These are phyloP conservation scores for Alternaria metachromatica DNA, from an alignment of 2,329 filamentous ascomycete genomes.

Conservation along the genomic window DNA sequence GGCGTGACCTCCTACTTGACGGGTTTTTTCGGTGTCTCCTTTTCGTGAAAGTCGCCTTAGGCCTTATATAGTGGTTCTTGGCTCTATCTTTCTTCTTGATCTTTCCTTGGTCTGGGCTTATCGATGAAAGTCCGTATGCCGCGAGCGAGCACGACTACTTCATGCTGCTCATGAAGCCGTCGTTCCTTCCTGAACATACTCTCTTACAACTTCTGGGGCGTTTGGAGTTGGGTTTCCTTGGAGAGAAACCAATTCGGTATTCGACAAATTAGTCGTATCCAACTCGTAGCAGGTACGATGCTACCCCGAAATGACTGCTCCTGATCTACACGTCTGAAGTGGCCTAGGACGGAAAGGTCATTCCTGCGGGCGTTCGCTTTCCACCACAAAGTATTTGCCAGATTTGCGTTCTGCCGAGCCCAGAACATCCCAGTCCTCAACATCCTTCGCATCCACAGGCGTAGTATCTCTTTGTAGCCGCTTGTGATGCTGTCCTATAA, in stretches of 20 bases:
- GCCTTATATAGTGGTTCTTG: not conserved
- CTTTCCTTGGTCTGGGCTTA: not conserved
- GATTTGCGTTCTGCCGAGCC: conserved; percentile 68
- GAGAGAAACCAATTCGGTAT: too few relatives aligned
- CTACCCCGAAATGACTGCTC: not conserved
- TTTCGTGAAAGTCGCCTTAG: not conserved
- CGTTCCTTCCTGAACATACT: not conserved
- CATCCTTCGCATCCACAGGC: conserved; percentile 49
- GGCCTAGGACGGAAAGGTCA: conserved; percentile 4
- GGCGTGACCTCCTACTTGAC: not conserved
- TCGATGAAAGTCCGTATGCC: not conserved
- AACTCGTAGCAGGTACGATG: too few relatives aligned
- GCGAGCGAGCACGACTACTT: not conserved
- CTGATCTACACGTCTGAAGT: not conserved
- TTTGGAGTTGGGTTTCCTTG: not conserved
- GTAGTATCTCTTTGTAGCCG: conserved; percentile 59
- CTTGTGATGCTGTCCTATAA: conserved; percentile 61
- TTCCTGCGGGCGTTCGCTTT: conserved; percentile 59
- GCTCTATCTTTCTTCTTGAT: too few relatives aligned
- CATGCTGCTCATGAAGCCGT: not conserved
- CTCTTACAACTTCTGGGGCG: not conserved
- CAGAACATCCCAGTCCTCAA: conserved; percentile 74
- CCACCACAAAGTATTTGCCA: conserved; percentile 79
- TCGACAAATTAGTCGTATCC: too few relatives aligned
- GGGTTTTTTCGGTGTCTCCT: not conserved